These are phyloP conservation scores for Eutypella sp. DNA, from an alignment of 2,329 filamentous ascomycete species.

Conservation along the genomic window DNA sequence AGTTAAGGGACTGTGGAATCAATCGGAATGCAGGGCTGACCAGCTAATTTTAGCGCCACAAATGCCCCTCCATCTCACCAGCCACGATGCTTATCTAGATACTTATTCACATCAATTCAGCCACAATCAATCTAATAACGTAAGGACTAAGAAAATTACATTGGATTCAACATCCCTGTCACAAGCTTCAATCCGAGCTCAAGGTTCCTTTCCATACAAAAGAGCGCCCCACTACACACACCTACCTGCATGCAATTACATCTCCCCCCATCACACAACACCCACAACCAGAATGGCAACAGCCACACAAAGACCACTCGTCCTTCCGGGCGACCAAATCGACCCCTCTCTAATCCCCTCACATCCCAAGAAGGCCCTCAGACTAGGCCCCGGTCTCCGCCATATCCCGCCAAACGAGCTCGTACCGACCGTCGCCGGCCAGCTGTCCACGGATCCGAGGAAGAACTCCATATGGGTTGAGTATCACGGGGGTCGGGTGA, in stretches of 20 bases:
- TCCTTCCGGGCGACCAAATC: slow-evolving; percentile 79
- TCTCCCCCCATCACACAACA: neutral
- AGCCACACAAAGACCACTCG: slow-evolving; percentile 49
- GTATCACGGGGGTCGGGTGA: slow-evolving; percentile 62
- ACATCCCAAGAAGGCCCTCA: slow-evolving; percentile 64
- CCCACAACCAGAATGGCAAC: slow-evolving; percentile 40
- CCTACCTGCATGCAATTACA: neutral
- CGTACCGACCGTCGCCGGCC: slow-evolving; percentile 61
- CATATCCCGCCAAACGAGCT: slow-evolving; percentile 75
- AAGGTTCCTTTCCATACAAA: slow-evolving; percentile 2
- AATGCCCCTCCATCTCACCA: slow-evolving; percentile 3
- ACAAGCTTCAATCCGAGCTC: slow-evolving; percentile 3
- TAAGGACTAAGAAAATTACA: slow-evolving; percentile 2
- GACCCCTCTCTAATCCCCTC: slow-evolving; percentile 62
- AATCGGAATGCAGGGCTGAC: neutral
- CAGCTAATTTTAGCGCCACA: too few species aligned
- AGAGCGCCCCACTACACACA: neutral
- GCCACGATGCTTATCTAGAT: too few species aligned
- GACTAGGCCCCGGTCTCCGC: slow-evolving; percentile 77
- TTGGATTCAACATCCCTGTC: neutral
- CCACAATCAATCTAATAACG: too few species aligned
- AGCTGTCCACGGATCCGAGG: slow-evolving; percentile 60
- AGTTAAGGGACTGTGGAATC: too few species aligned
- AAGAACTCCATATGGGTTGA: slow-evolving; percentile 81
- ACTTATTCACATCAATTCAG: too few species aligned